These are phyloP conservation scores for Copromyces sp. DNA, from an alignment of 495 filamentous ascomycete species.

Conservation along the genomic window DNA sequence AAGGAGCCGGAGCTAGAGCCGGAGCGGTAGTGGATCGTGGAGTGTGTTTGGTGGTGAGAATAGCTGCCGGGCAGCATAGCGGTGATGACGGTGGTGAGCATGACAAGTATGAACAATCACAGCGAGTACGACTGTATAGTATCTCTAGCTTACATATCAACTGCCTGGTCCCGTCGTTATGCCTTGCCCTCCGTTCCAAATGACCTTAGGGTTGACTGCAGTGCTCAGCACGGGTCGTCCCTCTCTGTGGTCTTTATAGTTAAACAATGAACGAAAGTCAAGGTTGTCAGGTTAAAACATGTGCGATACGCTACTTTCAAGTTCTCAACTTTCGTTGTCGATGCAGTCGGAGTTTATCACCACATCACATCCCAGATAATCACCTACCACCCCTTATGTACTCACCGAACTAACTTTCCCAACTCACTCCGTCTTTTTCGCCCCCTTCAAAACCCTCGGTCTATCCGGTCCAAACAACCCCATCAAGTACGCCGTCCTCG, in stretches of 20 bases:
- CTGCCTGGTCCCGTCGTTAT: not conserved
- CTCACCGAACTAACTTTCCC: not conserved
- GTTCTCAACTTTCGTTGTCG: not conserved
- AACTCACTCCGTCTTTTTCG: slow-evolving; percentile 10
- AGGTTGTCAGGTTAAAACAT: not conserved
- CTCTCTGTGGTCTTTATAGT: not conserved
- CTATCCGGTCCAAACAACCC: slow-evolving; percentile 46
- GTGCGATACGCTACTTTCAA: not conserved
- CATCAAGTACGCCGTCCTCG: slow-evolving; percentile 45
- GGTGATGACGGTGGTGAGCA: not conserved
- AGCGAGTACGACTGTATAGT: not conserved
- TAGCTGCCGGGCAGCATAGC: not conserved
- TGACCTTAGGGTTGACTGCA: not conserved
- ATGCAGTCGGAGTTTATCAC: not conserved
- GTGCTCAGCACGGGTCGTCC: not conserved
- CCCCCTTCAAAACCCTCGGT: not conserved
- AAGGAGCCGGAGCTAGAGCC: not conserved
- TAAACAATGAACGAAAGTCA: not conserved
- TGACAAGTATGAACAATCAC: not conserved
- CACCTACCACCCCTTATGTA: not conserved
- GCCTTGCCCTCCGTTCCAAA: too few species aligned
- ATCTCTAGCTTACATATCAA: not conserved
- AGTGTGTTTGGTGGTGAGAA: not conserved
- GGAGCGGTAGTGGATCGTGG: not conserved
- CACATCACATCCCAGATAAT: not conserved